Evolutionary conservation across 495 filamentous ascomycete species (phyloP).

Genomic region (Penicillium cinerascens): DNA sequence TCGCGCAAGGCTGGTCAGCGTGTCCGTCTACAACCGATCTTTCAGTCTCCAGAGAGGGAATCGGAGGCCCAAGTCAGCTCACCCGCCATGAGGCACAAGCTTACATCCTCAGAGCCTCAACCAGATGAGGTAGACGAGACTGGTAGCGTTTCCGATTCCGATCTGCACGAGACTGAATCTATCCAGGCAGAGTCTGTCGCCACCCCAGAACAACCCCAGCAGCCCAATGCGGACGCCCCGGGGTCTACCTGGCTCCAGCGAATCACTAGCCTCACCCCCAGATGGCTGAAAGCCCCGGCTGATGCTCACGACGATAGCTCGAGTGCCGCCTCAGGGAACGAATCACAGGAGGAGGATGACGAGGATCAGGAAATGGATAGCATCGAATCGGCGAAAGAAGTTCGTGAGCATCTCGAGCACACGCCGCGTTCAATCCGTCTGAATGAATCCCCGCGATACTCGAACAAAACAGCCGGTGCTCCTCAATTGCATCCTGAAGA

Average conservation of each 20-base stretch:
- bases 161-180: slow-evolving; percentile 11
- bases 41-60: slow-evolving; percentile 25
- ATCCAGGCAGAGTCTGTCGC: slow-evolving; percentile 15
- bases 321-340: slow-evolving; percentile 17
- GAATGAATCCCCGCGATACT: slow-evolving; percentile 9
- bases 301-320: slow-evolving; percentile 17
- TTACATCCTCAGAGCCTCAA: neutral
- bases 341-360: slow-evolving; percentile 15
- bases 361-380: slow-evolving; percentile 18
- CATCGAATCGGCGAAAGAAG: slow-evolving; percentile 10
- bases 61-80: slow-evolving; percentile 19
- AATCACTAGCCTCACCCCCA: slow-evolving; percentile 39
- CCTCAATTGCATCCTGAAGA: neutral
- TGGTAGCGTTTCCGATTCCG: slow-evolving; percentile 16
- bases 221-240: slow-evolving; percentile 15
- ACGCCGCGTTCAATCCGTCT: slow-evolving; percentile 9
- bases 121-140: slow-evolving; percentile 14
- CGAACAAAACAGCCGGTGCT: slow-evolving; percentile 8
- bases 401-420: slow-evolving; percentile 12
- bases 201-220: slow-evolving; percentile 26
- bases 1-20: slow-evolving; percentile 15
- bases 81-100: slow-evolving; percentile 1
- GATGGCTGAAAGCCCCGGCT: slow-evolving; percentile 39
- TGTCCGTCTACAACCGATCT: slow-evolving; percentile 24
- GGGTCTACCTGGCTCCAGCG: slow-evolving; percentile 38